Percentiles rank a stretch among this genome's conserved stretches.
Evolutionary conservation across 2,329 filamentous ascomycete species (phyloP).

Genomic region (Ceratocystis albifundus): DNA sequence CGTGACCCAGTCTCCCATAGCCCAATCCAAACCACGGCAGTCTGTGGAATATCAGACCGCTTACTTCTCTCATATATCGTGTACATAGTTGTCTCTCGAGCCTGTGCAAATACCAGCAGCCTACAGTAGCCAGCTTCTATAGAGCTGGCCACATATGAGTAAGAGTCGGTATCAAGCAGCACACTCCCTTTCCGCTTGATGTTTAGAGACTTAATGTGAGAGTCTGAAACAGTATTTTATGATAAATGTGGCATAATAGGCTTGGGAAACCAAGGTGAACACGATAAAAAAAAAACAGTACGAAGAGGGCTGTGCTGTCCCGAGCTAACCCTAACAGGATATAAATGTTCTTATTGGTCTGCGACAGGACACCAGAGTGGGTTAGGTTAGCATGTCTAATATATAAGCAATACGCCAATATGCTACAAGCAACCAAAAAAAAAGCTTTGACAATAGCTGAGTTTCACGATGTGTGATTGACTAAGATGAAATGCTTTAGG

Average conservation of each 20-base stretch:
- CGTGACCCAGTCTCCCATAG: too few relatives aligned
- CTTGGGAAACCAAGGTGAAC: too few relatives aligned
- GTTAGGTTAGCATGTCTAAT: not conserved
- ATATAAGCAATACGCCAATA: not conserved
- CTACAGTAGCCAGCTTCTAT: not conserved
- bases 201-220: not conserved
- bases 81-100: not conserved
- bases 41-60: not conserved
- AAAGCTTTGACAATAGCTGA: constrained; percentile 5
- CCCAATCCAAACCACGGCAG: too few relatives aligned
- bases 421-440: not conserved
- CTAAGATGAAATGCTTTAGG: constrained; percentile 8
- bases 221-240: not conserved
- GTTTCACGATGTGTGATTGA: constrained; percentile 11
- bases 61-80: not conserved
- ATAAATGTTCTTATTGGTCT: not conserved
- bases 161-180: not conserved
- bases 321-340: not conserved
- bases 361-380: not conserved
- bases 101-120: not conserved
- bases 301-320: not conserved
- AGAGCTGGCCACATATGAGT: not conserved
- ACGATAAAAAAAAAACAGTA: too few relatives aligned
- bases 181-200: not conserved
- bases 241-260: too few relatives aligned